These are phyloP conservation scores for Allomyces javanicus DNA, from an alignment of 192 early-diverging fungal genomes.

Conservation along the genomic window DNA sequence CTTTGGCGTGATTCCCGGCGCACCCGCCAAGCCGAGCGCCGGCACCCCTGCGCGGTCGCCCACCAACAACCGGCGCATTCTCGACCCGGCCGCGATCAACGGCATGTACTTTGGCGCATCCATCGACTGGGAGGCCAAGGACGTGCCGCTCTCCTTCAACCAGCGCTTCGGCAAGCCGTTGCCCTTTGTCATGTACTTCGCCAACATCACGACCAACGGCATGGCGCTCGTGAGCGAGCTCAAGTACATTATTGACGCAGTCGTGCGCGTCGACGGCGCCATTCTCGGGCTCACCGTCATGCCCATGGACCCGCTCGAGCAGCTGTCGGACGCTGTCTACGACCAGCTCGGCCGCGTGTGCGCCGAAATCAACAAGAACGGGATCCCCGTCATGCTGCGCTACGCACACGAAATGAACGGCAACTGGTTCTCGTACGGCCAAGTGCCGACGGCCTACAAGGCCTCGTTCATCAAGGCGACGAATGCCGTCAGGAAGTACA, in stretches of 20 bases:
- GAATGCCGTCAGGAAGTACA: not conserved
- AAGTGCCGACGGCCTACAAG: not conserved
- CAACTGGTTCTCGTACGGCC: conserved; percentile 7
- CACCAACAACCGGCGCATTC: too few relatives aligned
- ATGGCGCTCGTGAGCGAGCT: not conserved
- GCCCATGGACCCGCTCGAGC: not conserved
- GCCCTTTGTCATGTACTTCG: too few relatives aligned
- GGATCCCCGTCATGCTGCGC: conserved; percentile 3
- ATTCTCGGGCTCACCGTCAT: not conserved
- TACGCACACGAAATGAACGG: conserved; percentile 11
- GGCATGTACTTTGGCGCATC: conserved; percentile 12
- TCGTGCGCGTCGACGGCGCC: not conserved
- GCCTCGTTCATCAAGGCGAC: not conserved
- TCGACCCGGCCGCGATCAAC: not conserved
- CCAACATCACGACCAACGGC: too few relatives aligned
- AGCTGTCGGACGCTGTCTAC: not conserved
- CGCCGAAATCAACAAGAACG: not conserved
- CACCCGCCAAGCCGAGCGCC: too few relatives aligned
- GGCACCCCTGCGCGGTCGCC: too few relatives aligned
- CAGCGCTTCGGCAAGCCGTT: not conserved
- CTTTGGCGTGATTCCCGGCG: too few relatives aligned
- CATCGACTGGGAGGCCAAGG: conserved; percentile 13
- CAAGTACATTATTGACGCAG: not conserved
- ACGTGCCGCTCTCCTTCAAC: not conserved
- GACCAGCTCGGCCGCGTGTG: not conserved